These are phyloP conservation scores for Fereydounia khargensis DNA, from an alignment of 1,284 basidiomycete species.

Conservation along the genomic window DNA sequence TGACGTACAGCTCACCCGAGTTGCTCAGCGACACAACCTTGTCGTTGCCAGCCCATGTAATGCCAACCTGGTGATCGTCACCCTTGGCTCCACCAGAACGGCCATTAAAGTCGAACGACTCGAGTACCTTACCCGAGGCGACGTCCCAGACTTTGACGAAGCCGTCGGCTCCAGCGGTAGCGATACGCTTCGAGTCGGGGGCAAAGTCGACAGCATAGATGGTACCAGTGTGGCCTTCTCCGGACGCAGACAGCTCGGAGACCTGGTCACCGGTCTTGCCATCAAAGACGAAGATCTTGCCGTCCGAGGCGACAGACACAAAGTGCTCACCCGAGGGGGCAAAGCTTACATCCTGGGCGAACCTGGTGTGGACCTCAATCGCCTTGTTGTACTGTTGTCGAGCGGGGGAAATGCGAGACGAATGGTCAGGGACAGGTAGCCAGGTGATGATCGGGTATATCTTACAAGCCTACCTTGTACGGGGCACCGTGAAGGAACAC, in stretches of 20 bases:
- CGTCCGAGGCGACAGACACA: slow-evolving; percentile 86
- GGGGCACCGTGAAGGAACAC: slow-evolving; percentile 72
- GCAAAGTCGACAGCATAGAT: slow-evolving; percentile 57
- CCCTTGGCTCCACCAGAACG: slow-evolving; percentile 23
- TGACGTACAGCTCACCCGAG: slow-evolving; percentile 75
- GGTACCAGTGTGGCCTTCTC: slow-evolving; percentile 57
- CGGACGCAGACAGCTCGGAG: slow-evolving; percentile 23
- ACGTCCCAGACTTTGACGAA: slow-evolving; percentile 61
- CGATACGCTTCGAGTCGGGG: slow-evolving; percentile 70
- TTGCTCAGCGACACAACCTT: slow-evolving; percentile 78
- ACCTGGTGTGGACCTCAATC: slow-evolving; percentile 74
- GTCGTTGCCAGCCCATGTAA: slow-evolving; percentile 71
- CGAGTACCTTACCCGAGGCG: slow-evolving; percentile 13
- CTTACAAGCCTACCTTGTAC: slow-evolving; percentile 67
- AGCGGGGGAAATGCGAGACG: no score
- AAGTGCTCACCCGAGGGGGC: slow-evolving; percentile 66
- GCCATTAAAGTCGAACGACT: slow-evolving; percentile 33
- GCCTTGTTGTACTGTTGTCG: slow-evolving; percentile 40
- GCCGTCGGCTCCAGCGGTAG: slow-evolving; percentile 82
- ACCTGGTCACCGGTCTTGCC: slow-evolving; percentile 77
- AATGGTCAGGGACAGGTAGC: no score
- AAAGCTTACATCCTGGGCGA: slow-evolving; percentile 88
- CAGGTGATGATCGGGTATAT: no score
- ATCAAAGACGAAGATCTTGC: slow-evolving; percentile 84
- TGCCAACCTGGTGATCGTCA: slow-evolving; percentile 75